Base-by-base conservation (phyloP, 371 early-diverging fungal species). In the Saksenaea vasiformis region DNA sequence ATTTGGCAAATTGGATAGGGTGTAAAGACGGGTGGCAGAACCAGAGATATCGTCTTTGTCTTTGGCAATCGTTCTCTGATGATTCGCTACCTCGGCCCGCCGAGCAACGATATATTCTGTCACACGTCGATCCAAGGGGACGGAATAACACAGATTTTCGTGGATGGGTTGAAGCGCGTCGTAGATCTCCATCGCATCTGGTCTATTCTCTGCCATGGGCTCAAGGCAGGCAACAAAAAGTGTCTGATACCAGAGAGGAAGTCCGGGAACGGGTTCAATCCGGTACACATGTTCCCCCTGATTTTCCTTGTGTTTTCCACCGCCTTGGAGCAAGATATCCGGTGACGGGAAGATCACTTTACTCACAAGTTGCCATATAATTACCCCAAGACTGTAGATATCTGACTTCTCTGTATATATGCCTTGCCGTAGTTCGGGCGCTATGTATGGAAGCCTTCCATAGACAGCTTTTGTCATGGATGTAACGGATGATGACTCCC, bases 311-410 rank as follows among this genome's bases (percentile, higher is more conserved):
- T 34, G 36, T 13, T 28, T 55, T 3, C 41, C 53, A 10, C 38
- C 41, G 0, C 64, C 59, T 8, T 68, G 61, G 10, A 77, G 62
- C n/a, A 79, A 43, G 0, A 81, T 71, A 47, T 81, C 78, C 0
- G 81, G 78, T 1, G 81, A 78, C 17, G 81, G 78, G 54, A 78
- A 81, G 5, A 81, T 71, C 24, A 81, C 81, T 64, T 81, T 81
- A 62, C 77, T 74, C 26, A 81, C 77, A 28, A 81, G 67, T 54
- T 81, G 81, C 78, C 81, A 81, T 34, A 81, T 72, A 26, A 81
- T 81, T 10, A 81, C 61, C 0, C 81, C 81, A 14, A 81, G 55
- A 22, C 78, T 73, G 36, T 76, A 76, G 9, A 81, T 78, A 35
- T 81, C 81, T 10, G 78, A 81, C 58, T 81, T 81, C 51, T 81